Conservation (phyloP, 371 early-diverging fungal species). For the Dinochytrium kinnereticum region DNA sequence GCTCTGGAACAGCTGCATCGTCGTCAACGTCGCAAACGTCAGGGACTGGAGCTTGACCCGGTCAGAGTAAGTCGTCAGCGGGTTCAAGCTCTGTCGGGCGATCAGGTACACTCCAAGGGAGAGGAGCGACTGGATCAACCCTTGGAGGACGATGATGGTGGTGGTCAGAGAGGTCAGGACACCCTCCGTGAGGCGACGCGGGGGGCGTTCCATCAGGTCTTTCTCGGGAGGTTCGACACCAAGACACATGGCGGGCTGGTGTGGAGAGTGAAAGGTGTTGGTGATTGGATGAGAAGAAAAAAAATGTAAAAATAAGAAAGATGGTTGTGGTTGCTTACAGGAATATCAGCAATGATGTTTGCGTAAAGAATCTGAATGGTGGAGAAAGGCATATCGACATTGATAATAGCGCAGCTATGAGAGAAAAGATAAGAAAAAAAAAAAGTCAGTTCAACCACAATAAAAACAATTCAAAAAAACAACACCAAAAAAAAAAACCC, state of each 20-base stretch:
- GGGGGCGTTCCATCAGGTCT: conserved; percentile 81
- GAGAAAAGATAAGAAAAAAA: conserved; percentile 6
- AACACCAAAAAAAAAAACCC: conserved; percentile 67
- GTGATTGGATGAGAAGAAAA: neutral
- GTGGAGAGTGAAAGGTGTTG: neutral
- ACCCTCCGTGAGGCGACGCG: conserved; percentile 71
- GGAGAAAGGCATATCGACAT: conserved; percentile 56
- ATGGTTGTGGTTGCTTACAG: conserved; percentile 38
- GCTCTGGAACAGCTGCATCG: conserved; percentile 79
- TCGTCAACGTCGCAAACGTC: conserved; percentile 77
- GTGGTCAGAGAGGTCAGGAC: conserved; percentile 68
- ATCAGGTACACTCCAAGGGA: conserved; percentile 65
- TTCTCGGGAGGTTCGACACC: conserved; percentile 78
- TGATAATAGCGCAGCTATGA: conserved; percentile 40
- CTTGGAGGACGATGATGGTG: conserved; percentile 72
- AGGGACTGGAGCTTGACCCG: conserved; percentile 50
- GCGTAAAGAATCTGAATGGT: conserved; percentile 84
- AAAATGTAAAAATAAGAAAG: conserved; percentile 14
- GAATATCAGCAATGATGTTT: conserved; percentile 77
- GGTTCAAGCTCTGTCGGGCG: neutral
- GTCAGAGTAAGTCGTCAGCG: too few relatives aligned
- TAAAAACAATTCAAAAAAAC: conserved; percentile 79
- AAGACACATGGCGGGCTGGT: conserved; percentile 14
- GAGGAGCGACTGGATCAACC: conserved; percentile 67
- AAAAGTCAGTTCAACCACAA: conserved; percentile 27